Evolutionary conservation across 768 basidiomycete species (phyloP).

Genomic region (Chiua virens): DNA sequence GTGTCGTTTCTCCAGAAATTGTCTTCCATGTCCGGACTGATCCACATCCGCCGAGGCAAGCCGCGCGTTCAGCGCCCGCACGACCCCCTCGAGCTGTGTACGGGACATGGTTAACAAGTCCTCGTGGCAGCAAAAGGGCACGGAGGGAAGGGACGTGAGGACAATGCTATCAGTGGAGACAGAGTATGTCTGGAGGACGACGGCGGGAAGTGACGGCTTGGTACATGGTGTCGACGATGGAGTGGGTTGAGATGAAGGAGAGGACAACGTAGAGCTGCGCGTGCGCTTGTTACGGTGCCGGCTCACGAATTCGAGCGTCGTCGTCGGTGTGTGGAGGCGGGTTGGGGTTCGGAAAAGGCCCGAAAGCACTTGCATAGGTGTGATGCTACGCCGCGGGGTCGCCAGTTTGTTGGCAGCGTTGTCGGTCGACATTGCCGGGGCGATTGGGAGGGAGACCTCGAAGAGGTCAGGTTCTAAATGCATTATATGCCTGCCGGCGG

Average conservation of each 20-base stretch:
- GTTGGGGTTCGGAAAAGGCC: constrained; percentile 25
- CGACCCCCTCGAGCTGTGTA: constrained; percentile 51
- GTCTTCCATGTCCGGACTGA: constrained; percentile 36
- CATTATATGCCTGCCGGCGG: no score
- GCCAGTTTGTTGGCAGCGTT: not conserved
- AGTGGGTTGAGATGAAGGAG: not conserved
- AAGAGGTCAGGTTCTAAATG: no score
- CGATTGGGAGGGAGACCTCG: not conserved
- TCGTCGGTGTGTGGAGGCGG: constrained; percentile 20
- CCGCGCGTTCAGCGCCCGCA: constrained; percentile 52
- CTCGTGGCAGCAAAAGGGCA: constrained; percentile 75
- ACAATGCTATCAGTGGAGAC: constrained; percentile 51
- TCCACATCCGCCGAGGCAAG: constrained; percentile 53
- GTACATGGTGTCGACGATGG: constrained; percentile 6
- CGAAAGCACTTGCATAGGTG: constrained; percentile 15
- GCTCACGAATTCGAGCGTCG: constrained; percentile 1
- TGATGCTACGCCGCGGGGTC: constrained; percentile 9
- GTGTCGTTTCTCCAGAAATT: constrained; percentile 20
- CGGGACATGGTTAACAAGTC: constrained; percentile 67
- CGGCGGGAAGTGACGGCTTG: constrained; percentile 28
- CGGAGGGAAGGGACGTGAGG: constrained; percentile 56
- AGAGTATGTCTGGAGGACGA: constrained; percentile 63
- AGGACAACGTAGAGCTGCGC: constrained; percentile 7
- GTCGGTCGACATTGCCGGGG: constrained; percentile 9
- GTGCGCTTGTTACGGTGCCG: constrained; percentile 20